These are phyloP conservation scores for Fusarium palustre DNA, from an alignment of 2,329 filamentous ascomycete genomes.

Conservation along the genomic window DNA sequence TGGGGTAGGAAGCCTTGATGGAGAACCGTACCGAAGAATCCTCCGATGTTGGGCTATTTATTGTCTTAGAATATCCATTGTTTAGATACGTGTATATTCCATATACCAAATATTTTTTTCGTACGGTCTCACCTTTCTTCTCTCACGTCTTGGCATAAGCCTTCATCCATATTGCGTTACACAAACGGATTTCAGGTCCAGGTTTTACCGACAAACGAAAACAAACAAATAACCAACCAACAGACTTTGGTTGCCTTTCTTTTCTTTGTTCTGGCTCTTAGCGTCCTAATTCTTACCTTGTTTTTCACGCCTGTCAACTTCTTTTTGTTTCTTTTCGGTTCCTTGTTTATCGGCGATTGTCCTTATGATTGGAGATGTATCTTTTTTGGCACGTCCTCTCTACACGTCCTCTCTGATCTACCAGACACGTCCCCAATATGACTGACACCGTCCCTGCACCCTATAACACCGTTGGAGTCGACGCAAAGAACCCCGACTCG, in stretches of 20 bases:
- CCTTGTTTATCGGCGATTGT: not conserved
- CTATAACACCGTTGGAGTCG: no score
- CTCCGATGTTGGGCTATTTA: not conserved
- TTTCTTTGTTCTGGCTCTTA: not conserved
- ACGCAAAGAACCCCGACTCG: no score
- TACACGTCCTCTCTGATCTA: not conserved
- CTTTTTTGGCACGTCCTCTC: not conserved
- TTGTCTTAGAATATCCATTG: no score
- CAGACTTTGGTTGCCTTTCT: not conserved
- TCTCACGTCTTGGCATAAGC: not conserved
- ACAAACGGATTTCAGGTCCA: not conserved
- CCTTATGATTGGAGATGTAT: not conserved
- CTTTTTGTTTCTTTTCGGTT: not conserved
- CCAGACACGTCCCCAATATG: not conserved
- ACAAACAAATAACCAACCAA: not conserved
- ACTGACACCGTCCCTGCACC: not conserved
- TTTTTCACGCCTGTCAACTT: no score
- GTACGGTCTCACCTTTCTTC: not conserved
- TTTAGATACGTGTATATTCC: no score
- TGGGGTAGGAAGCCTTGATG: constrained; percentile 26
- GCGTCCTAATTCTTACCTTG: not conserved
- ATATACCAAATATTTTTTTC: no score
- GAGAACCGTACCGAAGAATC: no score
- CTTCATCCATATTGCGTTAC: not conserved
- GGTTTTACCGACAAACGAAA: not conserved